Base-by-base conservation (phyloP, 495 filamentous ascomycete species). In the Poronia punctata region DNA sequence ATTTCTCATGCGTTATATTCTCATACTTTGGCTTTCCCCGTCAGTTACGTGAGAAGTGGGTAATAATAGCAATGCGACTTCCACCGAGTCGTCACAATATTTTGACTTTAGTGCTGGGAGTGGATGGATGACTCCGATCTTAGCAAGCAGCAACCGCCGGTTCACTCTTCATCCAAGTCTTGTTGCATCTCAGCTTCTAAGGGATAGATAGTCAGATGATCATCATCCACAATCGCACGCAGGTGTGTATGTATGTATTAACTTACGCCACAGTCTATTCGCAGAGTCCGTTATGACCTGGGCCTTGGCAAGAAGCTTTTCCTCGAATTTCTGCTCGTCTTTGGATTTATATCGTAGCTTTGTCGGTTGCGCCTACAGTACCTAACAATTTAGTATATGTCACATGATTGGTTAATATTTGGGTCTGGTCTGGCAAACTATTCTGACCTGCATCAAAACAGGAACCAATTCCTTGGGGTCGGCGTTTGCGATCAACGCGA, bases 181-280 rank as follows among this genome's bases (percentile, higher is more conserved):
- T 55, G 47, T 49, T 62, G 64, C 59, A 72, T 67, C 44, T 72
- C 64, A 17, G 64, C 50, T 44, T 71, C 69, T 71, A n/a, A n/a
- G n/a, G n/a, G 44, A 10, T 42, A 16, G 8, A 38, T n/a, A 33
- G 50, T 61, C 43, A 58, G 45, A 33, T 15, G 26, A 41, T 60
- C 44, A 53, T 40, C 45, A 46, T 38, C 29, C 1, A 32, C 28
- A 16, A 23, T n/a, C n/a, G n/a, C n/a, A n/a, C n/a, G n/a, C n/a
- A 10, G 27, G 8, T 26, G 9, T 25, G 38, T 7, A 21, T 8
- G 31, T 17, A 21, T 12, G 14, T 38, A 40, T 41, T 35, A 11
- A 59, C 74, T 51, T 69, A 84, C 80, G 79, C 78, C 81, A 87
- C 9, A 88, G 59, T 40, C 75, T 74, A 58, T 75, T 83, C n/a